Base-by-base conservation (phyloP, 805 yeast species). In the Debaryomyces prosopidis region DNA sequence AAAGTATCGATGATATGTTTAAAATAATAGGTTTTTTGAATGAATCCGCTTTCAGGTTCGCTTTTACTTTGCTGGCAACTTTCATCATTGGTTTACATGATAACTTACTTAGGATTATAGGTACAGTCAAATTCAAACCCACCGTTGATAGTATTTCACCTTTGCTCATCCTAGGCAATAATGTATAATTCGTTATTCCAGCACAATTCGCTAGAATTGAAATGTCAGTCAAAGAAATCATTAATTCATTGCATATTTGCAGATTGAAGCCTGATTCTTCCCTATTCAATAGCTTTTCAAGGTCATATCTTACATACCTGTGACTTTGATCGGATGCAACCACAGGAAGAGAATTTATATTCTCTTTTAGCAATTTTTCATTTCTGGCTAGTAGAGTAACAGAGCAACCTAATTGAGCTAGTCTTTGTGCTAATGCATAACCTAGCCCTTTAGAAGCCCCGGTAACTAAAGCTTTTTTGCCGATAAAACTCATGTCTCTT, bases 1-100 rank as follows among this genome's bases (percentile, higher is more conserved):
- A 80, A 17, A 89, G 65, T 6, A 85, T 73, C 0, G 95, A 87
- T 2, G 92, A 79, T 1, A 89, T 63, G 56, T 85, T 87, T 27
- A 88, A 56, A 11, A 89, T 79, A 18, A 52, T 49, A 0, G 75
- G 72, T 15, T 28, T 39, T 11, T 42, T 39, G 55, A 15, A 70
- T 58, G 46, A 19, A 36, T 15, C 17, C 23, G 30, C n/a, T 2
- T 30, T 14, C 14, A 14, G 16, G 11, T 7, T 12, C 35, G 27
- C 36, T 16, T 31, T 40, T 9, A 26, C 3, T 10, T 50, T 44
- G 56, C 51, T 42, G 59, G 58, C 42, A 46, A 56, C 39, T 59
- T 63, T 47, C 43, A 85, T 46, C 81, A 88, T 77, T 0, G 79
- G 70, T 44, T 69, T 71, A 3, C 77, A 58, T 5, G 85, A 71